phyloP scores from a whole-genome alignment of 768 basidiomycete genomes.

The Tremella mesenterica region DNA sequence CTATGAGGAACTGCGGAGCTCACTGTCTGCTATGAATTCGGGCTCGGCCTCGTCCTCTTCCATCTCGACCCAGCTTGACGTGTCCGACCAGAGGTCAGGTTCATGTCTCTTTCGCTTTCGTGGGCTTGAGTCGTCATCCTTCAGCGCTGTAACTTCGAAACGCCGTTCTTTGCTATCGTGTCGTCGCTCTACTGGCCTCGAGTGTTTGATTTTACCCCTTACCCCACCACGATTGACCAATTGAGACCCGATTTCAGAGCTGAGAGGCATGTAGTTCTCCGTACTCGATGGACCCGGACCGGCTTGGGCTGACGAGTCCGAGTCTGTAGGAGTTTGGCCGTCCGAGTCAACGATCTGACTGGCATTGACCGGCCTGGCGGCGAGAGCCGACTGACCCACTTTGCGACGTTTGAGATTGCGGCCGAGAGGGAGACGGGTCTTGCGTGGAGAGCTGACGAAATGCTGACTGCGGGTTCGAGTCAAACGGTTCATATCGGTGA shows the following conservation, averaged over 20 bases:
- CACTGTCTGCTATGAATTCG: conserved; percentile 38
- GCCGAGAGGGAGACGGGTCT: conserved; percentile 16
- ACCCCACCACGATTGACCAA: conserved; percentile 8
- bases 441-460: conserved; percentile 30
- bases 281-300: conserved; percentile 1
- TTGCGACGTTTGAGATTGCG: conserved; percentile 22
- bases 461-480: conserved; percentile 27
- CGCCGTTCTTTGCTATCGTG: neutral
- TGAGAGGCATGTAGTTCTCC: conserved; percentile 13
- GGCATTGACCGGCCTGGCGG: conserved; percentile 2
- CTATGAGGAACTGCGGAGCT: conserved; percentile 3
- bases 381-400: conserved; percentile 16
- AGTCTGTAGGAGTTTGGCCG: neutral
- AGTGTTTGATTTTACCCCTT: conserved; percentile 1
- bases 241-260: conserved; percentile 18
- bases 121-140: conserved; percentile 12
- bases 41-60: conserved; percentile 32
- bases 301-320: neutral
- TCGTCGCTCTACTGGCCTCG: neutral
- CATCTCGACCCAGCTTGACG: conserved; percentile 30
- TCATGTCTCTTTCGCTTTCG: conserved; percentile 26
- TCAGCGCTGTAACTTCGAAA: neutral
- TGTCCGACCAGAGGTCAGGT: conserved; percentile 6
- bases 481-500: conserved; percentile 27
- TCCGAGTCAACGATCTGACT: conserved; percentile 7